These are phyloP conservation scores for Mucor lusitanicus DNA, from an alignment of 371 early-diverging fungal species.

Conservation along the genomic window DNA sequence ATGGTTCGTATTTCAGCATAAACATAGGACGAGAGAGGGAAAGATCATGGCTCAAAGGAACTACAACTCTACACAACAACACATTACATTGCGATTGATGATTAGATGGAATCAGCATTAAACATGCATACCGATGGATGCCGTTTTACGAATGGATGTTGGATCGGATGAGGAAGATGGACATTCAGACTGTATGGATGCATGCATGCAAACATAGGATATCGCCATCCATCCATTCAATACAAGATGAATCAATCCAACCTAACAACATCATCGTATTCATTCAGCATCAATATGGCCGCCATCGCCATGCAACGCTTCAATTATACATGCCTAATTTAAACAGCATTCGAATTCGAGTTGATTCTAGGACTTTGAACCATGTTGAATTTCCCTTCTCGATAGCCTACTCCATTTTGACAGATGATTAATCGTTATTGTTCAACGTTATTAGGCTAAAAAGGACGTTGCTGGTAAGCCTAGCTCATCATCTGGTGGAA, in stretches of 20 bases:
- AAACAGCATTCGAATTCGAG: no score
- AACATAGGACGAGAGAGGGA: neutral
- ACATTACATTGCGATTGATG: neutral
- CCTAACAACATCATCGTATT: neutral
- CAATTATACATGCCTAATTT: neutral
- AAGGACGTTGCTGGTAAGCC: conserved; percentile 74
- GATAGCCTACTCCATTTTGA: neutral
- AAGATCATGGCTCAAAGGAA: neutral
- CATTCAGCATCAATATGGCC: neutral
- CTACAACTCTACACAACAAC: neutral
- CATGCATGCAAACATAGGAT: neutral
- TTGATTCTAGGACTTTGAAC: neutral
- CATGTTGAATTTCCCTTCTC: neutral
- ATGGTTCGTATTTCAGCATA: conserved; percentile 24
- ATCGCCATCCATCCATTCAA: neutral
- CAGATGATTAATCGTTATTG: neutral
- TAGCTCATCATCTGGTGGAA: conserved; percentile 77
- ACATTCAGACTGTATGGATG: neutral
- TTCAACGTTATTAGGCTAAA: conserved; percentile 47
- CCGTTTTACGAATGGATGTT: neutral
- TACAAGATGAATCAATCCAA: neutral
- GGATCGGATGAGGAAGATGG: neutral
- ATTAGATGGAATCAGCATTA: neutral
- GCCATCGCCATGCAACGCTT: no score
- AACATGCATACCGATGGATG: neutral